Percentiles rank a stretch among this genome's conserved stretches.
Evolutionary conservation across 371 early-diverging fungal genomes (phyloP).

Genomic region (Gilbertella persicaria): DNA sequence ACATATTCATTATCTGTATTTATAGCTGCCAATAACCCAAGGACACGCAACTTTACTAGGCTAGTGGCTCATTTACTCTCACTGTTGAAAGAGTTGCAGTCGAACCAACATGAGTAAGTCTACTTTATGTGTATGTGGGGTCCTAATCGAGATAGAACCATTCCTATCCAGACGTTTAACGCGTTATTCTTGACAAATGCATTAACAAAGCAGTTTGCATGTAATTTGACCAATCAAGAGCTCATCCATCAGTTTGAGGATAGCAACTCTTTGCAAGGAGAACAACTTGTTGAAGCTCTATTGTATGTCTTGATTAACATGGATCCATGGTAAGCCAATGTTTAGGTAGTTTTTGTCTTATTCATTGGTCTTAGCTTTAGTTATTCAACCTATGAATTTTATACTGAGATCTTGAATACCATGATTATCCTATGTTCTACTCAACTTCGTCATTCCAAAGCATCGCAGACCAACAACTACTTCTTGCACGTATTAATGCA

Average conservation of each 20-base stretch:
- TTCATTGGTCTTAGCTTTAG: conserved; percentile 39
- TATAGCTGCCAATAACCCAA: conserved; percentile 64
- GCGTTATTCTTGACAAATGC: conserved; percentile 67
- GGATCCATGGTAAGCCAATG: conserved; percentile 57
- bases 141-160: conserved; percentile 16
- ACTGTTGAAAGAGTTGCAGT: conserved; percentile 55
- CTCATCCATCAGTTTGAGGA: conserved; percentile 65
- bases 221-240: conserved; percentile 58
- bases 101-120: conserved; percentile 50
- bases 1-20: not conserved
- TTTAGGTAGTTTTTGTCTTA: not conserved
- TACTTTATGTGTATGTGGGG: not conserved
- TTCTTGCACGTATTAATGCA: conserved; percentile 63
- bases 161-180: conserved; percentile 64
- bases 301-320: conserved; percentile 61
- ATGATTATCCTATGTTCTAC: conserved; percentile 66
- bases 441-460: conserved; percentile 55
- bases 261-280: conserved; percentile 34
- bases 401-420: conserved; percentile 66
- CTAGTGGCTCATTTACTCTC: conserved; percentile 61
- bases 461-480: conserved; percentile 50
- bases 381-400: conserved; percentile 68
- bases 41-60: conserved; percentile 70
- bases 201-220: conserved; percentile 69
- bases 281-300: conserved; percentile 61